Evolutionary conservation across 2,329 filamentous ascomycete genomes (phyloP), one percentile per base, ranked within the genome.

Genomic region (Clarireedia hainanense): DNA sequence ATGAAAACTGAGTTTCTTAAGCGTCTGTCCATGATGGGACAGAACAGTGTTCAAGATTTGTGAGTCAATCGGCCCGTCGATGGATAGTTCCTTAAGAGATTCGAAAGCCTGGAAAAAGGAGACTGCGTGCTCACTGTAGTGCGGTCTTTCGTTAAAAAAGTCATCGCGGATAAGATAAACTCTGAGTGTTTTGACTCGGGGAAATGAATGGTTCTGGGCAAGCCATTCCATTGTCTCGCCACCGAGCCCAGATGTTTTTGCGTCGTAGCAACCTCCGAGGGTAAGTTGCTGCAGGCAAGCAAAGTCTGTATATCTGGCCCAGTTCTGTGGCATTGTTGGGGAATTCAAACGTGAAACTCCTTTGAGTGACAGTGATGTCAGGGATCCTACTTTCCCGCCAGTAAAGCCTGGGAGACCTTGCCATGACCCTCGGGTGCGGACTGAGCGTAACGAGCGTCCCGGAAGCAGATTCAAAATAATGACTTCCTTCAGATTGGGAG

Each of bases 371-470:
- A 58, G 40, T 34, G 47, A 58, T 34, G 34, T 58, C 20, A 58
- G 42, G 40, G 52, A 55, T 24, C 56, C 56, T 30, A 58, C 10
- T 34, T 47, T 50, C 50, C 43, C 39, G 42, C 52, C 52, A 47
- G 56, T 52, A 52, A 55, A 58, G 30, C 56, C 56, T 39, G 56
- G 56, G 34, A 58, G 56, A 55, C 56, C 52, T 55, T 48, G 56
- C 56, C 52, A 58, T 10, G 56, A 27, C 47, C 47, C 42, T 24
- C 56, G 47, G 27, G 47, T 39, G 17, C 47, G 56, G 23, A 30
- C 27, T 27, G 37, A 55, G 23, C 42, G 48, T 26, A 52, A 46
- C 12, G 47, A 55, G 47, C 40, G 7, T 12, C 42, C 47, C 14
- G 47, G 52, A 6, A n/a, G 14, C 47, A 58, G 52, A 27, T 58